phyloP scores from a whole-genome alignment of 306 rosid species.

The Astragalus membranaceus region DNA sequence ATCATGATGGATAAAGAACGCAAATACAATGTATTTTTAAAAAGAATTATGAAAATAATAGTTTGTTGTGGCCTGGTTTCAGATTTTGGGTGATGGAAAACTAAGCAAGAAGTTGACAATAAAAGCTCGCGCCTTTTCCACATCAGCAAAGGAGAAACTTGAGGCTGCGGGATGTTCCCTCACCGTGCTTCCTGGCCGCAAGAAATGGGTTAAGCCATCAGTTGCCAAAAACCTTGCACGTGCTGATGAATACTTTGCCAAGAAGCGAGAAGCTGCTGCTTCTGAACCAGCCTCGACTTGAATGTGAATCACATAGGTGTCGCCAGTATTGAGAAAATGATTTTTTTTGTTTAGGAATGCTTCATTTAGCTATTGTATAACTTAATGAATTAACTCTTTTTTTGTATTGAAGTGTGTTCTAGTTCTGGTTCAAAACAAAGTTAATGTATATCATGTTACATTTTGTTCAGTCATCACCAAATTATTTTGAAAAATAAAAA shows the following conservation, averaged over 20 bases:
- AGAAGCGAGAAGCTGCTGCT: constrained; percentile 71
- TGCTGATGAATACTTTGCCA: constrained; percentile 91
- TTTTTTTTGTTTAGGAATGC: constrained; percentile 13
- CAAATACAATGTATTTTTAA: not conserved
- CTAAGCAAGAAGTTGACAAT: constrained; percentile 65
- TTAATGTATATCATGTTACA: constrained; percentile 9
- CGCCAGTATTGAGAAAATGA: not conserved
- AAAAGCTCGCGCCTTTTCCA: constrained; percentile 83
- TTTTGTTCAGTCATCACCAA: constrained; percentile 16
- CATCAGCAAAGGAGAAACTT: constrained; percentile 85
- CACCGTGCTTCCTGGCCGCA: constrained; percentile 79
- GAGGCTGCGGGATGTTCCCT: constrained; percentile 79
- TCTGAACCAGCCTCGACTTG: constrained; percentile 44
- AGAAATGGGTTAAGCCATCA: constrained; percentile 96
- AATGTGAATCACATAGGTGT: not conserved
- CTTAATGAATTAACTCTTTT: not conserved
- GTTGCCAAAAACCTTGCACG: constrained; percentile 93
- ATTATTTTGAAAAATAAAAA: not conserved
- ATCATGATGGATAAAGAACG: constrained; percentile 3
- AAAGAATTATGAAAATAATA: not conserved
- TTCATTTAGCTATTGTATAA: not conserved
- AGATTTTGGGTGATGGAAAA: constrained; percentile 87
- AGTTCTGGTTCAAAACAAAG: not conserved
- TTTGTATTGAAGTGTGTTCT: constrained; percentile 1
- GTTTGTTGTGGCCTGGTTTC: constrained; percentile 19